Evolutionary conservation across 2,329 filamentous ascomycete species (phyloP), one percentile per base, ranked within the genome.

Genomic region (Penicillium sp.): DNA sequence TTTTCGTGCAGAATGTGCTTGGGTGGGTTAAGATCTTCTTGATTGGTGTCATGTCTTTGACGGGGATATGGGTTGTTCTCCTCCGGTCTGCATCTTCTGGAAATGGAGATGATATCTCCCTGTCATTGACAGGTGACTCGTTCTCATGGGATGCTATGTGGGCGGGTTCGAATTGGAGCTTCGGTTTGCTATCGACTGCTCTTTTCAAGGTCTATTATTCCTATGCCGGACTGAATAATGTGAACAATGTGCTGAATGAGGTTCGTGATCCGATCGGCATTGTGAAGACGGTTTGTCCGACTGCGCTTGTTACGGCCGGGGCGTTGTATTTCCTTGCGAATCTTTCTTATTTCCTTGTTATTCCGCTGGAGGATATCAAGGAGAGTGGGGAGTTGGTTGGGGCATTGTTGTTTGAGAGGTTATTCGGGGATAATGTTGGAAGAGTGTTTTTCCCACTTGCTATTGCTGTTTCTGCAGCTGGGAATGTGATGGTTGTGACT

Each of bases 401-500:
- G 0, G 84, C 84, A 0, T 67, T 88, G 0, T 85, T 87, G 55
- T 87, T 88, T 55, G 76, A 84, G 53, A 73, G 76, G 7, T 71
- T 83, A 0, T 87, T 88, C 64, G 84, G 84, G 0, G 66, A 72
- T 2, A 72, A 72, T 0, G 60, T 86, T 8, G 85, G 84, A 0
- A 76, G 76, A 29, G 74, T 72, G 1, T 67, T 87, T 1, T 69
- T 88, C 2, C 81, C 84, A 0, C 65, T 87, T 8, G 79, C 81
- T 0, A 82, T 89, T 29, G 85, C 85, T 0, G 68, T 87, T 19
- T 87, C 83, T 1, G 84, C 83, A 0, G 79, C 77, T 2, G 86
- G 85, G 0, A 89, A 89, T 62, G 84, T 89, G 12, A 83, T 89
- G 78, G 83, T 87, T 0, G 83, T 86, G 2, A 82, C 82, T 0